Evolutionary conservation across 2,329 filamentous ascomycete species (phyloP).

Genomic region (Calcarisporium arbuscula): DNA sequence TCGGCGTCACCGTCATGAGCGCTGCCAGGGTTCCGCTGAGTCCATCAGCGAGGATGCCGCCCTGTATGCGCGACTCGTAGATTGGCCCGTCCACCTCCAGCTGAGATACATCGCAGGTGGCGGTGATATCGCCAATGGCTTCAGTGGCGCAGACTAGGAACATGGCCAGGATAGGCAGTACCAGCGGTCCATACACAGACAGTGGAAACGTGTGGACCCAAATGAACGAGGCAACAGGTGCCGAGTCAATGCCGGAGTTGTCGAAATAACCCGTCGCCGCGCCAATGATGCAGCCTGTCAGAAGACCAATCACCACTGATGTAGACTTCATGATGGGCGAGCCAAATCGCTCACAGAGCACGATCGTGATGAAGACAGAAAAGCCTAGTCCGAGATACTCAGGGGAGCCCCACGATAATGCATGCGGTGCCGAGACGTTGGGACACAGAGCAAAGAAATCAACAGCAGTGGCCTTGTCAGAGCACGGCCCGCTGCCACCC

Average conservation of each 20-base stretch:
- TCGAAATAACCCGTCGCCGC: constrained; percentile 75
- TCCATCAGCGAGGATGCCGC: constrained; percentile 72
- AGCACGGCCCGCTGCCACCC: constrained; percentile 60
- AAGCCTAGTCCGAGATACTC: constrained; percentile 77
- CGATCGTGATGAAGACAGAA: constrained; percentile 72
- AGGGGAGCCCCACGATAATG: constrained; percentile 70
- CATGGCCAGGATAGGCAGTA: constrained; percentile 63
- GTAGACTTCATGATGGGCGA: constrained; percentile 80
- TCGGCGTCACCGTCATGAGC: constrained; percentile 72
- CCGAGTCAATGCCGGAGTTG: constrained; percentile 60
- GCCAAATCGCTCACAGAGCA: constrained; percentile 74
- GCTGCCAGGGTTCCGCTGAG: constrained; percentile 69
- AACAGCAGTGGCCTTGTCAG: constrained; percentile 38
- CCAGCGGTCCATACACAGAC: constrained; percentile 64
- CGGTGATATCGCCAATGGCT: constrained; percentile 73
- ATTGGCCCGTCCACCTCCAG: constrained; percentile 65
- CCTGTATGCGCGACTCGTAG: constrained; percentile 74
- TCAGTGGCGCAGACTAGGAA: constrained; percentile 72
- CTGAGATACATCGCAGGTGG: constrained; percentile 73
- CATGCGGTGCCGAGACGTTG: constrained; percentile 59
- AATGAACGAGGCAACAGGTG: constrained; percentile 67
- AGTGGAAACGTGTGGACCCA: constrained; percentile 76
- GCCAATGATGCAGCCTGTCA: constrained; percentile 72
- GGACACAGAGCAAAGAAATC: constrained; percentile 58
- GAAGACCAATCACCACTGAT: constrained; percentile 67